Evolutionary conservation across 805 yeast species (phyloP).

Genomic region (Saturnispora mendoncae): DNA sequence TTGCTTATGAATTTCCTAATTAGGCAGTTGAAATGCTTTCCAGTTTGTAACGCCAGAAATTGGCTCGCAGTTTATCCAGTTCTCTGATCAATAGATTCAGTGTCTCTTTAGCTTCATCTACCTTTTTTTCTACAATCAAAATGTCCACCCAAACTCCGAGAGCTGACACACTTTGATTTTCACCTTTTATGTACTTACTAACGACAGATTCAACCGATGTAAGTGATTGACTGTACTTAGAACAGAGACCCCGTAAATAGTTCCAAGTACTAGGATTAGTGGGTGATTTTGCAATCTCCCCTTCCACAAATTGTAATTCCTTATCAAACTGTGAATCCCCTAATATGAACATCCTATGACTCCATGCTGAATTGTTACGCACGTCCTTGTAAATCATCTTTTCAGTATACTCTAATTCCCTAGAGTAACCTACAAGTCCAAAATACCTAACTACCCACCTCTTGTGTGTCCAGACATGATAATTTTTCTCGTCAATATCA

Average conservation of each 20-base stretch:
- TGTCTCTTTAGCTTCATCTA: constrained; percentile 32
- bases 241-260: constrained; percentile 36
- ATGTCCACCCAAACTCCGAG: constrained; percentile 53
- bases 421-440: constrained; percentile 33
- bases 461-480: constrained; percentile 92
- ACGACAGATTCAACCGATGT: constrained; percentile 37
- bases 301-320: constrained; percentile 49
- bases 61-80: constrained; percentile 24
- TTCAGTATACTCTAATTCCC: constrained; percentile 47
- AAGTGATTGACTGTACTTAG: background rate
- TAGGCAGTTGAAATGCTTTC: constrained; percentile 1
- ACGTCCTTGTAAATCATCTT: constrained; percentile 50
- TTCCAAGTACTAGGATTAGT: constrained; percentile 85
- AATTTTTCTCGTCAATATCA: constrained; percentile 76
- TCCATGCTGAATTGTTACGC: constrained; percentile 91
- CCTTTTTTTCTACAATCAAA: constrained; percentile 27
- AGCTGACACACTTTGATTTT: constrained; percentile 37
- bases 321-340: constrained; percentile 22
- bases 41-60: constrained; percentile 25
- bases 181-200: constrained; percentile 28
- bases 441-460: constrained; percentile 70
- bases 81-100: constrained; percentile 42
- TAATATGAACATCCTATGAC: constrained; percentile 62
- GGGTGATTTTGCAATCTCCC: constrained; percentile 50
- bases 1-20: constrained; percentile 10